These are phyloP conservation scores for Suillus americanus DNA, from an alignment of 768 basidiomycete species.

Conservation along the genomic window DNA sequence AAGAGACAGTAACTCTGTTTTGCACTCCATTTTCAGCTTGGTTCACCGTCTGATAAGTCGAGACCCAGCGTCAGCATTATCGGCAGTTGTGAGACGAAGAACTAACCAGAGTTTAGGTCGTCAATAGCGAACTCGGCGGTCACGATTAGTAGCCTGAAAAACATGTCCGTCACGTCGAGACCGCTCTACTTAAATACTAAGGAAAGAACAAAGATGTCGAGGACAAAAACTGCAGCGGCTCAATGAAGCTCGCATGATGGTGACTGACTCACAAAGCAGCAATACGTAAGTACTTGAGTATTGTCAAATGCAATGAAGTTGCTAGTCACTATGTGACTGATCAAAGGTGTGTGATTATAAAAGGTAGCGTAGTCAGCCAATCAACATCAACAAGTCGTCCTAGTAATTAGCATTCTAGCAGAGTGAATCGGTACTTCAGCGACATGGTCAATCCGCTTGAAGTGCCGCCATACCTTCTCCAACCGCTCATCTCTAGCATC, in stretches of 20 bases:
- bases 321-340: not conserved
- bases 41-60: not conserved
- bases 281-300: too few relatives aligned
- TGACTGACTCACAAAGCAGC: not conserved
- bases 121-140: not conserved
- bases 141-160: not conserved
- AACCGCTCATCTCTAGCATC: constrained; percentile 43
- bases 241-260: not conserved
- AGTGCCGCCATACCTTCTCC: constrained; percentile 63
- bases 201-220: not conserved
- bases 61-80: not conserved
- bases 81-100: not conserved
- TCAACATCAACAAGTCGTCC: not conserved
- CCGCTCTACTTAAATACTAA: not conserved
- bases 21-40: not conserved
- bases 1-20: not conserved
- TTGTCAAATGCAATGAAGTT: not conserved
- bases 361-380: not conserved
- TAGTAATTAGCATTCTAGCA: not conserved
- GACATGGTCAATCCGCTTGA: constrained; percentile 37
- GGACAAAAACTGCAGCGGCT: not conserved
- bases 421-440: not conserved
- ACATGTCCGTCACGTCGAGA: not conserved
- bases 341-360: not conserved
- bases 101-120: not conserved